Base-by-base conservation (phyloP, 371 early-diverging fungal genomes). In the Coemansia sp. region DNA sequence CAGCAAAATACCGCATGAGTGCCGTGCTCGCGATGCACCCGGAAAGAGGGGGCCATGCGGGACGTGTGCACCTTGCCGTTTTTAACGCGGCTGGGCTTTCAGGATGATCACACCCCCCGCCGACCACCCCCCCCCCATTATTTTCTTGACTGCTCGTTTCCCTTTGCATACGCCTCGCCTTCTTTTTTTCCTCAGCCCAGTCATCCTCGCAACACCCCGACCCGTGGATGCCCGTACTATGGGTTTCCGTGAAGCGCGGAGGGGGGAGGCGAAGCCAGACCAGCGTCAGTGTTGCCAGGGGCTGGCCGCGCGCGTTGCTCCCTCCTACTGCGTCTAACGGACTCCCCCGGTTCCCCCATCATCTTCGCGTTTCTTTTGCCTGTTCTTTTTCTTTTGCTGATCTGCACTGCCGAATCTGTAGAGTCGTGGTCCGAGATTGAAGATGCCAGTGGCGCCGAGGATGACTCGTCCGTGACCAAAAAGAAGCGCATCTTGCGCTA, bases 351-450 rank as follows among this genome's bases (percentile, higher is more conserved):
- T 45, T 43, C n/a, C 47, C 47, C 20, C 20, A n/a, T 16, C 20
- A 45, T n/a, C 16, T 8, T 26, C 16, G 16, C 47, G 8, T 45
- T 20, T 20, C 20, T 11, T 26, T 3, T 9, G 49, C 11, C 49
- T 10, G 31, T 10, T 30, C 30, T 30, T 30, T 41, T 49, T 8
- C 31, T 49, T 4, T 34, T n/a, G 16, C 54, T 53, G 54, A 53
- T 53, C 38, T n/a, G 34, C 35, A 11, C 36, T 35, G n/a, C 16
- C 14, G 14, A 6, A 16, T 30, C 26, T 57, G 59, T 69, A 75
- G 75, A 75, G 34, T 54, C 64, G 57, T 75, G 75, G 75, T 75
- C 75, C 12, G 75, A 70, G 16, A 61, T 75, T 59, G 75, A 75
- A 5, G 75, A 75, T 60, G 62, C 59, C 62, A 75, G 75, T 39